These are phyloP conservation scores for Carallia pectinifolia DNA, from an alignment of 345 rosid genomes.

Conservation along the genomic window DNA sequence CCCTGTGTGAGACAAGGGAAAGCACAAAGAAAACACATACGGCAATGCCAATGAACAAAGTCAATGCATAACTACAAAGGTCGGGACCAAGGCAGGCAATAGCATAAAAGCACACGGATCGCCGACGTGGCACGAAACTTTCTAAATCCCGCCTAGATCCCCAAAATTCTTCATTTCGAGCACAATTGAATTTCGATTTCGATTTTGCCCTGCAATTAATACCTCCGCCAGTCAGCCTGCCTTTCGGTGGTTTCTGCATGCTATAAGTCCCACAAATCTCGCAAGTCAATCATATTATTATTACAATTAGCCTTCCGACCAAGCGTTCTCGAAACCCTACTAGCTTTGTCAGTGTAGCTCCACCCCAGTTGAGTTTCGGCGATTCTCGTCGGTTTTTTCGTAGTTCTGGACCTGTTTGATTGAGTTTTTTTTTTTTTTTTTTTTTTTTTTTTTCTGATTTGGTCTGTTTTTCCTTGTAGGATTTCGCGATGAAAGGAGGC, in stretches of 20 bases:
- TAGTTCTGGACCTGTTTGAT: conserved; percentile 10
- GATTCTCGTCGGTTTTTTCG: not conserved
- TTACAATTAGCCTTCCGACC: not conserved
- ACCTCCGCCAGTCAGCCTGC: conserved; percentile 32
- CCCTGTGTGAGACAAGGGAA: conserved; percentile 37
- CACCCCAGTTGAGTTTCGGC: conserved; percentile 17
- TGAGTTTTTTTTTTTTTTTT: not conserved
- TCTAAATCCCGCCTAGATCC: conserved; percentile 88
- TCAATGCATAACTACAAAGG: conserved; percentile 2
- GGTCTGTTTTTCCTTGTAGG: conserved; percentile 32
- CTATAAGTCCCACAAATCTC: not conserved
- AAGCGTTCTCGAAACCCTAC: conserved; percentile 20
- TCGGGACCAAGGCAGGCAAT: conserved; percentile 32
- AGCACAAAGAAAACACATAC: conserved; percentile 65
- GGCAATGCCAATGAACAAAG: conserved; percentile 1
- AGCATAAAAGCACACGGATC: conserved; percentile 36
- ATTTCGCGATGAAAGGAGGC: conserved; percentile 81
- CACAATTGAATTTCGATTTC: conserved; percentile 80
- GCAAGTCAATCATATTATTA: not conserved
- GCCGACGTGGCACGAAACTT: conserved; percentile 58
- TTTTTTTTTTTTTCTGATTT: conserved; percentile 20
- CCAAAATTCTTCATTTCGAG: conserved; percentile 49
- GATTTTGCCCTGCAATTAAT: conserved; percentile 26
- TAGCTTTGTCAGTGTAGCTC: too few relatives aligned
- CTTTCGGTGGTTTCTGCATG: too few relatives aligned